phyloP scores from a whole-genome alignment of 371 early-diverging fungal species.

The Encephalitozoon hellem region DNA sequence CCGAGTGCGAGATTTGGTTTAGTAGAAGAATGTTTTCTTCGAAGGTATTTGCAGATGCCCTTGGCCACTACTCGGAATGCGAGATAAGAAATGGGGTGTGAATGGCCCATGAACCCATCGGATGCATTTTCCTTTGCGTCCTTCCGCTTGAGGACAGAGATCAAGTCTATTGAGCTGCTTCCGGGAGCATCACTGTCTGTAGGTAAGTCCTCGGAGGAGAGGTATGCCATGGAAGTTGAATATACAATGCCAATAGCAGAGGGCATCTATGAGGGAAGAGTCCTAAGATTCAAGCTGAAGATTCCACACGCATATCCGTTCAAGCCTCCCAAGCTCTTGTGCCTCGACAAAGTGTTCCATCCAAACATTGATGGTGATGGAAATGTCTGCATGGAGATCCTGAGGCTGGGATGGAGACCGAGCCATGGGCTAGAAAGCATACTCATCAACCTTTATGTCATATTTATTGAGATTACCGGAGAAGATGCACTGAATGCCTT shows the following conservation, averaged over 20 bases:
- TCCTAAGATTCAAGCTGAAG: constrained; percentile 20
- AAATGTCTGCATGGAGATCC: constrained; percentile 55
- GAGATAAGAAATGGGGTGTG: not conserved
- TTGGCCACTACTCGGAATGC: not conserved
- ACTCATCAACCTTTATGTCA: constrained; percentile 41
- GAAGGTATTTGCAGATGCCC: not conserved
- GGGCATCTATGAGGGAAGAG: constrained; percentile 13
- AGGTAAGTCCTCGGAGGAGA: not conserved
- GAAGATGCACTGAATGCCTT: constrained; percentile 57
- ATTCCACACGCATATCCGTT: constrained; percentile 58
- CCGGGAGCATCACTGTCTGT: not conserved
- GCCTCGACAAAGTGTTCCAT: constrained; percentile 49
- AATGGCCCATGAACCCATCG: not conserved
- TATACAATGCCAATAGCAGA: not conserved
- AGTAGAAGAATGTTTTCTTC: not conserved
- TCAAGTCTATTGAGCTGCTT: not conserved
- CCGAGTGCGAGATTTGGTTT: constrained; percentile 3
- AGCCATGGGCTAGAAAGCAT: constrained; percentile 47
- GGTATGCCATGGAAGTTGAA: not conserved
- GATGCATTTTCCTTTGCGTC: not conserved
- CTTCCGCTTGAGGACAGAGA: constrained; percentile 20
- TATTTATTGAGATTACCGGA: constrained; percentile 48
- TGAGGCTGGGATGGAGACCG: constrained; percentile 56
- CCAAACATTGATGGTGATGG: constrained; percentile 57
- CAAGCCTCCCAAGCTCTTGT: constrained; percentile 51